phyloP scores from a whole-genome alignment of 2,329 filamentous ascomycete species.

The Xylaria digitata region DNA sequence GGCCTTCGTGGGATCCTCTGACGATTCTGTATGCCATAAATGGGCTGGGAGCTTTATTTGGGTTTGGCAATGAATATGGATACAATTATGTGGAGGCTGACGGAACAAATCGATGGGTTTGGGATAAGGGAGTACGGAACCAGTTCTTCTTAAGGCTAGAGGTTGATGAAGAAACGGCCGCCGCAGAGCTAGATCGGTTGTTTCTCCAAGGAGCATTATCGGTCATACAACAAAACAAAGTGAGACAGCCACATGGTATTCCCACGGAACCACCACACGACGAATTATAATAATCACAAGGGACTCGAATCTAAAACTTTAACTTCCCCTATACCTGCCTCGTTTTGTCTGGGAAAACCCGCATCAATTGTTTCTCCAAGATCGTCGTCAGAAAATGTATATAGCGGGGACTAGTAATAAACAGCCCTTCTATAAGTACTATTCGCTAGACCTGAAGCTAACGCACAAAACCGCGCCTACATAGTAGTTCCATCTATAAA shows the following conservation, averaged over 20 bases:
- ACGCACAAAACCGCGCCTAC: too few species aligned
- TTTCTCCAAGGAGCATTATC: constrained; percentile 34
- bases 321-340: too few species aligned
- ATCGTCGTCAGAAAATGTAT: too few species aligned
- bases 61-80: constrained; percentile 53
- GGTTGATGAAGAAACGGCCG: constrained; percentile 25
- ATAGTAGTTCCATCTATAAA: too few species aligned
- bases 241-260: neutral
- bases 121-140: constrained; percentile 50
- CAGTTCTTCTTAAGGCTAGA: constrained; percentile 56
- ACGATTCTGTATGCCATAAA: constrained; percentile 55
- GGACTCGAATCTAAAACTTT: neutral
- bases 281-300: neutral
- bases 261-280: neutral
- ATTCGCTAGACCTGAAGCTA: too few species aligned
- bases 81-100: constrained; percentile 56
- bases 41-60: constrained; percentile 53
- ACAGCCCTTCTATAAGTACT: too few species aligned
- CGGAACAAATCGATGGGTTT: too few species aligned
- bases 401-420: too few species aligned
- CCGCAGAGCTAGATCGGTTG: constrained; percentile 28
- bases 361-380: too few species aligned
- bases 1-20: constrained; percentile 57
- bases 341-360: too few species aligned
- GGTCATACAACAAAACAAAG: neutral